Percentiles rank a stretch among this genome's conserved stretches.
These are phyloP conservation scores for Leccinum disarticulatum DNA, from an alignment of 768 basidiomycete genomes.

Conservation along the genomic window DNA sequence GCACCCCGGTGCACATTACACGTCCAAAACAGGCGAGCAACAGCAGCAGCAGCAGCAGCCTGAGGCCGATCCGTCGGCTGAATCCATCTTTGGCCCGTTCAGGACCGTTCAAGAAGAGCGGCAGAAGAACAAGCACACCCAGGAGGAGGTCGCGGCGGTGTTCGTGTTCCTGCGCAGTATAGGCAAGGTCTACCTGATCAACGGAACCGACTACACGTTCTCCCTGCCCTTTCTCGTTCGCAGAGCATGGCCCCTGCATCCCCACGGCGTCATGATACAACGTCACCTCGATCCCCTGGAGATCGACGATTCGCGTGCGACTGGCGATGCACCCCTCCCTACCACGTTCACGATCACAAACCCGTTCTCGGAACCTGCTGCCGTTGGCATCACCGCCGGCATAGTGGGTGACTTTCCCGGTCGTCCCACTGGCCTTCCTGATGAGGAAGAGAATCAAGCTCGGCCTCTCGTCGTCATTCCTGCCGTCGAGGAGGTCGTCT, in stretches of 20 bases:
- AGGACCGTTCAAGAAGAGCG: constrained; percentile 40
- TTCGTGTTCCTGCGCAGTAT: constrained; percentile 79
- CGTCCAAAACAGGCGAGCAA: constrained; percentile 20
- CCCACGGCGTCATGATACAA: constrained; percentile 80
- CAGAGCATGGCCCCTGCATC: constrained; percentile 74
- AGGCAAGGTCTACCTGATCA: constrained; percentile 67
- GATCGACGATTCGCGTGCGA: constrained; percentile 60
- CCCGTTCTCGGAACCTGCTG: constrained; percentile 71
- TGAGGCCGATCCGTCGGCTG: constrained; percentile 12
- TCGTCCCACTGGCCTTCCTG: constrained; percentile 41
- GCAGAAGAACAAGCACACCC: constrained; percentile 36
- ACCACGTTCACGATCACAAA: constrained; percentile 79
- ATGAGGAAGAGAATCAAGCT: constrained; percentile 53
- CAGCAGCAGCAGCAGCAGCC: not conserved
- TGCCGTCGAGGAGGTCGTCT: constrained; percentile 64
- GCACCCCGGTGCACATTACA: constrained; percentile 31
- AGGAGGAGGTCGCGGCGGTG: constrained; percentile 52
- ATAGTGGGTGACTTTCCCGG: constrained; percentile 48
- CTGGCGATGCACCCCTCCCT: constrained; percentile 69
- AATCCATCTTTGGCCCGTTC: constrained; percentile 44
- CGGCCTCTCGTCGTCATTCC: constrained; percentile 56
- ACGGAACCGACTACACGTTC: constrained; percentile 75
- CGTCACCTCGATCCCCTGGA: constrained; percentile 68
- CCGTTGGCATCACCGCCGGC: constrained; percentile 65
- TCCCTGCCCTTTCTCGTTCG: constrained; percentile 79